Conservation (phyloP, 495 filamentous ascomycete genomes). For the Pyrenopolyporus hunteri region DNA sequence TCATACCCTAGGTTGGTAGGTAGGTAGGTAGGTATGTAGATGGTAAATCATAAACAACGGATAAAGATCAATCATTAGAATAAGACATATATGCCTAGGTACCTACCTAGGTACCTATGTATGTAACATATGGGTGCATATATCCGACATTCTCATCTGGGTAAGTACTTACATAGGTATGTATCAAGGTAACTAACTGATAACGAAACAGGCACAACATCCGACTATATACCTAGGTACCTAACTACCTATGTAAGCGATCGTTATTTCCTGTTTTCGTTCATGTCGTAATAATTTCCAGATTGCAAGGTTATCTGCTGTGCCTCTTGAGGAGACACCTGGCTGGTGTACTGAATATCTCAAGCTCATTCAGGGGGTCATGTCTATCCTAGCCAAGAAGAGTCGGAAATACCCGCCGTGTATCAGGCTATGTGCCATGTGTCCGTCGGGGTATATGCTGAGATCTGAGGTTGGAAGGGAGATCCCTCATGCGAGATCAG, state of each 20-base stretch:
- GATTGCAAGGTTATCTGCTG: background rate
- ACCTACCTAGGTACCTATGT: no score
- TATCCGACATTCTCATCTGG: no score
- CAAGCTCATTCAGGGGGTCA: no score
- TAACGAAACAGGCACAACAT: slow-evolving; percentile 9
- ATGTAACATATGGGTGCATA: no score
- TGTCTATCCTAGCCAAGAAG: background rate
- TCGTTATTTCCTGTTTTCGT: slow-evolving; percentile 7
- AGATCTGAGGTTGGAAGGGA: slow-evolving; percentile 28
- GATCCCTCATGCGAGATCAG: slow-evolving; percentile 33
- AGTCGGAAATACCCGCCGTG: slow-evolving; percentile 16
- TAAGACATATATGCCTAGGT: no score
- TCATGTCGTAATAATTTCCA: background rate
- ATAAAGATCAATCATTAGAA: no score
- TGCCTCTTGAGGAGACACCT: background rate
- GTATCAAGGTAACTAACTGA: background rate
- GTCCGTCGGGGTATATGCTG: slow-evolving; percentile 5
- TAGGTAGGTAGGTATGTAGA: no score
- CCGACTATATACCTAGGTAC: no score
- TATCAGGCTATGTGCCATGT: slow-evolving; percentile 16
- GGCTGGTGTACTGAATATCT: background rate
- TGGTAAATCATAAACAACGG: no score
- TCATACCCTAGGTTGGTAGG: no score
- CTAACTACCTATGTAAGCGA: slow-evolving; percentile 16
- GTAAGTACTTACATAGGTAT: background rate